A percentile compares a stretch with the other conserved stretches of the same genome.
Evolutionary conservation across 169 alveolate species (phyloP).

Genomic region (Plasmodium chabaudi): DNA sequence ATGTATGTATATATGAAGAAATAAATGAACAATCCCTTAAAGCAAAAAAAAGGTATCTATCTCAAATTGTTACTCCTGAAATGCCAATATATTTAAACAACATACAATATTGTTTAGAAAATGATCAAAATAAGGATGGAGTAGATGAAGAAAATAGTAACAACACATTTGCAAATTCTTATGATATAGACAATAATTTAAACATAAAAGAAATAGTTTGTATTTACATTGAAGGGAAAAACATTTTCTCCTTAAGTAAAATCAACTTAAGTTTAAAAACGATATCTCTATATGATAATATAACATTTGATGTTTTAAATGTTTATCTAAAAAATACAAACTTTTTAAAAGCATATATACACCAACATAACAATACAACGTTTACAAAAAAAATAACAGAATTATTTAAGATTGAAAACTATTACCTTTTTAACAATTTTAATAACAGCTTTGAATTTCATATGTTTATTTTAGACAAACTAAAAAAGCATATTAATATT

Average conservation of each 20-base stretch:
- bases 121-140: background rate
- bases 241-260: conserved; percentile 65
- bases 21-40: conserved; percentile 69
- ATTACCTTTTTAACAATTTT: conserved; percentile 66
- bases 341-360: conserved; percentile 73
- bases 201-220: conserved; percentile 68
- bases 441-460: conserved; percentile 41
- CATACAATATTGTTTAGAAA: conserved; percentile 47
- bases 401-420: conserved; percentile 49
- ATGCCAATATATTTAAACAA: conserved; percentile 75
- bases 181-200: conserved; percentile 51
- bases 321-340: conserved; percentile 54
- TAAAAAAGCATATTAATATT: conserved; percentile 49
- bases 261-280: conserved; percentile 69
- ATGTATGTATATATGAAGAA: conserved; percentile 76
- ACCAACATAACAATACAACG: conserved; percentile 42
- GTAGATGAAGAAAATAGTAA: background rate
- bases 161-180: conserved; percentile 17
- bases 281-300: conserved; percentile 59
- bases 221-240: conserved; percentile 65
- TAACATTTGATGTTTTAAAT: conserved; percentile 69
- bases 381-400: conserved; percentile 71
- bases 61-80: conserved; percentile 79
- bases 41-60: conserved; percentile 67
- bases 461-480: conserved; percentile 60